Percentiles rank a stretch among this genome's conserved stretches.
These are phyloP conservation scores for Baeospora myosura DNA, from an alignment of 1,284 basidiomycete genomes.

Conservation along the genomic window DNA sequence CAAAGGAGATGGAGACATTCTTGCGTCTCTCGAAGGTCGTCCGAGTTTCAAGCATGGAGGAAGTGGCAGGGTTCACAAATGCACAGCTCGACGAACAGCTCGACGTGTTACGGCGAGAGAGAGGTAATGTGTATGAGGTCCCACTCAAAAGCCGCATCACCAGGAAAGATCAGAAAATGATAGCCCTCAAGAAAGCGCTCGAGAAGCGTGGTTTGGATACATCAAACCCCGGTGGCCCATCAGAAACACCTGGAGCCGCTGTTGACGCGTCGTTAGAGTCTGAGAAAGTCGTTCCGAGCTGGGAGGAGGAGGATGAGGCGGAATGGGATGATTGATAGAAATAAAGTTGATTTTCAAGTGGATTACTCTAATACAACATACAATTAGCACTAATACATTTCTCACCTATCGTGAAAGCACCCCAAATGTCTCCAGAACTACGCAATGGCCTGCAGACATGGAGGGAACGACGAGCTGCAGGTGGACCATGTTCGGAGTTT, in stretches of 20 bases:
- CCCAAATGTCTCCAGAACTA: no score
- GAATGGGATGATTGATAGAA: conserved; percentile 3
- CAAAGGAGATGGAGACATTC: neutral
- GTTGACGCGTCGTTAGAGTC: neutral
- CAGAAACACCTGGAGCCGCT: neutral
- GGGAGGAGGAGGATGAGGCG: conserved; percentile 1
- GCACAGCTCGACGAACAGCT: neutral
- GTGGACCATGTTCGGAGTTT: no score
- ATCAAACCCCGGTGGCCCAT: neutral
- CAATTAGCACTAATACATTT: no score
- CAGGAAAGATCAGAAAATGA: conserved; percentile 1
- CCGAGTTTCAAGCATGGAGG: neutral
- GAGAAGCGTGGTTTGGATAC: neutral
- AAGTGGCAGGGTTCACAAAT: neutral
- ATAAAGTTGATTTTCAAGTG: no score
- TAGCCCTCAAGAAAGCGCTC: neutral
- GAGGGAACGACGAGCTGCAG: no score
- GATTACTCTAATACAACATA: no score
- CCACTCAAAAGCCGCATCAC: conserved; percentile 1
- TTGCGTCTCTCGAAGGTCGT: conserved; percentile 2
- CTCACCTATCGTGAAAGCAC: no score
- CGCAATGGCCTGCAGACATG: no score
- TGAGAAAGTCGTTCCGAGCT: neutral
- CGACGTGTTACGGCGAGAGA: neutral
- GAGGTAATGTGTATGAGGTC: neutral